Percentiles rank a stretch among this genome's conserved stretches.
These are phyloP conservation scores for Scedosporium apiospermum DNA, from an alignment of 2,329 filamentous ascomycete genomes.

Conservation along the genomic window DNA sequence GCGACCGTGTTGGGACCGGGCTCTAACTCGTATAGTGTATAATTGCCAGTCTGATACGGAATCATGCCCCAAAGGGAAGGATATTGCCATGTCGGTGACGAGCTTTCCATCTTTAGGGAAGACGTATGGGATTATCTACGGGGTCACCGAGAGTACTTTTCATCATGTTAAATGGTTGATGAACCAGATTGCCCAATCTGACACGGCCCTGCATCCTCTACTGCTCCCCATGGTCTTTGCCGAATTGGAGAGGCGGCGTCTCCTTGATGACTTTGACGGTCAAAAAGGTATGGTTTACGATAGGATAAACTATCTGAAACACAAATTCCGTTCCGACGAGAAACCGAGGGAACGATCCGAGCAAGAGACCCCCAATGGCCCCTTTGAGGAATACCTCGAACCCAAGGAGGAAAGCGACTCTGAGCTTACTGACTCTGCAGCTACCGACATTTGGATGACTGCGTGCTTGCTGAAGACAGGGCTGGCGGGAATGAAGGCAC, in stretches of 20 bases:
- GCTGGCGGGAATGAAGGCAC: slow-evolving; percentile 11
- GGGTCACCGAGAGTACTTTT: not conserved
- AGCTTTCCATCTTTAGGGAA: not conserved
- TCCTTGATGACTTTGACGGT: slow-evolving; percentile 6
- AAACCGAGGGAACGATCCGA: not conserved
- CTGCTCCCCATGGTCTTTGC: slow-evolving; percentile 11
- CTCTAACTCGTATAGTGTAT: not conserved
- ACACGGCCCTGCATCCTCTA: slow-evolving; percentile 9
- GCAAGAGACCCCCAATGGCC: not conserved
- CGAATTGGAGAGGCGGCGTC: slow-evolving; percentile 12
- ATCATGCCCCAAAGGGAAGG: not conserved
- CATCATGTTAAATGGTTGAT: not conserved
- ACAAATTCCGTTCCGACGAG: not conserved
- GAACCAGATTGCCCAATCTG: not conserved
- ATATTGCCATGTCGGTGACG: slow-evolving; percentile 4
- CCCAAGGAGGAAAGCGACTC: too few species aligned
- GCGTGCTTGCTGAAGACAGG: slow-evolving; percentile 12
- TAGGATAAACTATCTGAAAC: not conserved
- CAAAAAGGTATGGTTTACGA: not conserved
- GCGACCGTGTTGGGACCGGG: too few species aligned
- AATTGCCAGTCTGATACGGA: slow-evolving; percentile 1
- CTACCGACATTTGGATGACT: slow-evolving; percentile 11
- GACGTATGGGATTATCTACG: not conserved
- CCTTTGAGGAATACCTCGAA: not conserved
- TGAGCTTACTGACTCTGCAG: not conserved